phyloP scores from a whole-genome alignment of 805 yeast species.

The Kluyveromyces nonfermentans region DNA sequence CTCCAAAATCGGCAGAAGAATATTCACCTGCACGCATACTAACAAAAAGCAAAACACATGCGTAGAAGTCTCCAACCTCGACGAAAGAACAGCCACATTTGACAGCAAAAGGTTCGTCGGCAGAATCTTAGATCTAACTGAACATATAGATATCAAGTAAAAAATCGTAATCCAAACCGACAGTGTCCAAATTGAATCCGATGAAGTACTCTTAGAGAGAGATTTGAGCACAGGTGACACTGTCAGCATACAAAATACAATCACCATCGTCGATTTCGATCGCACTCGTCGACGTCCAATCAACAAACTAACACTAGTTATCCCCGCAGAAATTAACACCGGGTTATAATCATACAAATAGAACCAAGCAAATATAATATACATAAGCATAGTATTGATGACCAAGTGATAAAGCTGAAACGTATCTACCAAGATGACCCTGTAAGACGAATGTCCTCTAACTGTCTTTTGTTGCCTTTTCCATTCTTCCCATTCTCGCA shows the following conservation, averaged over 20 bases:
- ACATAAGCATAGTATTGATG: slow-evolving; percentile 52
- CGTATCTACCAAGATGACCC: slow-evolving; percentile 18
- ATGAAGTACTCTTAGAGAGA: slow-evolving; percentile 76
- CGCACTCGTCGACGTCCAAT: slow-evolving; percentile 15
- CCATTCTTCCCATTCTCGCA: slow-evolving; percentile 26
- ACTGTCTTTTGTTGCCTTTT: slow-evolving; percentile 8
- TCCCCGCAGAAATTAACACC: slow-evolving; percentile 12
- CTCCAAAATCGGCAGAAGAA: slow-evolving; percentile 21
- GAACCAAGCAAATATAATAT: slow-evolving; percentile 44
- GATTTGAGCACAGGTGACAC: slow-evolving; percentile 87
- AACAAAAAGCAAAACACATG: slow-evolving; percentile 79
- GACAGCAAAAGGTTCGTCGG: slow-evolving; percentile 78
- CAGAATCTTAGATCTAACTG: slow-evolving; percentile 37
- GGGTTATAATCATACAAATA: slow-evolving; percentile 19
- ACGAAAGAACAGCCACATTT: slow-evolving; percentile 82
- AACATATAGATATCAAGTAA: slow-evolving; percentile 36
- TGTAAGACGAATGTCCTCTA: slow-evolving; percentile 12
- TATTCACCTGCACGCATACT: slow-evolving; percentile 29
- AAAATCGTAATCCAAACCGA: slow-evolving; percentile 68
- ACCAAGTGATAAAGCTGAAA: slow-evolving; percentile 28
- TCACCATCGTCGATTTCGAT: slow-evolving; percentile 57
- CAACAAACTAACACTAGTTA: slow-evolving; percentile 9
- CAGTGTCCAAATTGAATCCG: slow-evolving; percentile 92
- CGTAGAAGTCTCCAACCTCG: slow-evolving; percentile 65
- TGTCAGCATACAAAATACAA: slow-evolving; percentile 61